Percentiles rank a stretch among this genome's conserved stretches.
Evolutionary conservation across 2,329 filamentous ascomycete species (phyloP).

Genomic region (Ophiocordyceps australis): DNA sequence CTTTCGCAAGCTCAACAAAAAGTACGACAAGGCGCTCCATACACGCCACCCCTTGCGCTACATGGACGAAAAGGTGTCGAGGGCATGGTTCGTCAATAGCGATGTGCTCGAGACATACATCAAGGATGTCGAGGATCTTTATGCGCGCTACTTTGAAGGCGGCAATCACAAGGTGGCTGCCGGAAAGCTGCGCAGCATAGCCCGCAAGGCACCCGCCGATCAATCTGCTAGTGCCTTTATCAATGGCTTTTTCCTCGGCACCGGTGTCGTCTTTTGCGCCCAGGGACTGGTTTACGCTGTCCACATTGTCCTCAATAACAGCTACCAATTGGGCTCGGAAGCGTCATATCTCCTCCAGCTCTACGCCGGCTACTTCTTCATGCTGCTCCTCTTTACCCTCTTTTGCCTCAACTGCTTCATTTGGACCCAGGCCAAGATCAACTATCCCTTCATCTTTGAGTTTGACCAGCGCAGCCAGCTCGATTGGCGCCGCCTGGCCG

Average conservation of each 20-base stretch:
- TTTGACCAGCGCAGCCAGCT: conserved; percentile 74
- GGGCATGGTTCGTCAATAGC: conserved; percentile 81
- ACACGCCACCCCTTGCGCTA: conserved; percentile 63
- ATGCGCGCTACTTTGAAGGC: conserved; percentile 83
- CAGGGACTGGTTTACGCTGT: conserved; percentile 46
- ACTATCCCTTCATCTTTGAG: conserved; percentile 94
- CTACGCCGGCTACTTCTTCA: conserved; percentile 82
- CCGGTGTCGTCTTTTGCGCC: conserved; percentile 45
- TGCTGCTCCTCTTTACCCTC: conserved; percentile 61
- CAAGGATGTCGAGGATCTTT: conserved; percentile 70
- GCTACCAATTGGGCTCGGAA: conserved; percentile 26
- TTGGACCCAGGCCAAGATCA: conserved; percentile 75
- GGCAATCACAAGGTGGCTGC: conserved; percentile 86
- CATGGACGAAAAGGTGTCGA: conserved; percentile 82
- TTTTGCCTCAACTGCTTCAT: conserved; percentile 74
- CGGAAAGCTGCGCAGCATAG: conserved; percentile 65
- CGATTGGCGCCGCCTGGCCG: conserved; percentile 76
- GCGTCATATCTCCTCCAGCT: conserved; percentile 67
- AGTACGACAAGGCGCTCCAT: conserved; percentile 84
- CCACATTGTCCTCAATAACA: conserved; percentile 29
- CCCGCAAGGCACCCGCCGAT: conserved; percentile 35
- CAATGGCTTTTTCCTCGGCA: conserved; percentile 49
- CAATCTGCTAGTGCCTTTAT: conserved; percentile 39
- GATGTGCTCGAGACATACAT: conserved; percentile 70
- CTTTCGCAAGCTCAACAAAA: conserved; percentile 96